Evolutionary conservation across 768 basidiomycete genomes (phyloP), one percentile per base, ranked within the genome.

Genomic region (Suillus luteus): DNA sequence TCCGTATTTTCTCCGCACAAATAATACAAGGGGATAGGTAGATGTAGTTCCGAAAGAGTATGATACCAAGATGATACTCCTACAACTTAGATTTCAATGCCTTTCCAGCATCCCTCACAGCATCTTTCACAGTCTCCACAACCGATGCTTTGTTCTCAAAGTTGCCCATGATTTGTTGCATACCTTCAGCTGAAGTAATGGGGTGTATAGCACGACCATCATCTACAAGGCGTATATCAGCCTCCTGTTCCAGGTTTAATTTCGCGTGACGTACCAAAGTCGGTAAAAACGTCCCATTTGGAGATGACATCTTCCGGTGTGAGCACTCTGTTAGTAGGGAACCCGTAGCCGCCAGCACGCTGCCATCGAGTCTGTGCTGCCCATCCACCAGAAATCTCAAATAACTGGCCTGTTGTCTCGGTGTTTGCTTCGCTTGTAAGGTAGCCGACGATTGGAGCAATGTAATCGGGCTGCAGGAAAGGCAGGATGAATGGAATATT

Each of bases 351-450:
- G 1, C 89, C 91, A 10, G 93, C 81, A 15, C 94, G 87, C 75
- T 98, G 92, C 96, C 96, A 99, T 63, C 96, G 84, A 38, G 92
- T 89, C 75, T 95, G 87, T 1, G 93, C 93, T 3, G 91, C 90
- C 92, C 95, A 98, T 0, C 96, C 97, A 27, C 92, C 95, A 15
- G 83, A 84, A 46, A 95, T 85, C 75, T 98, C 96, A 74, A 96
- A 96, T 58, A 99, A 72, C 6, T 81, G 78, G 9, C 92, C 92
- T 14, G 89, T 85, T 9, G 86, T 88, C 43, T 87, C 84, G 19
- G 82, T 80, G 69, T 96, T 96, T 61, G 88, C 90, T 76, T 88
- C 85, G 72, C 92, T 94, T 4, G 85, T 88, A 38, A 99, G 83
- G 73, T 90, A 99, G 8, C 95, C 96, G 33, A 97, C 95, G 52